phyloP scores from a whole-genome alignment of 2,329 filamentous ascomycete genomes.

The Polychaeton citri region DNA sequence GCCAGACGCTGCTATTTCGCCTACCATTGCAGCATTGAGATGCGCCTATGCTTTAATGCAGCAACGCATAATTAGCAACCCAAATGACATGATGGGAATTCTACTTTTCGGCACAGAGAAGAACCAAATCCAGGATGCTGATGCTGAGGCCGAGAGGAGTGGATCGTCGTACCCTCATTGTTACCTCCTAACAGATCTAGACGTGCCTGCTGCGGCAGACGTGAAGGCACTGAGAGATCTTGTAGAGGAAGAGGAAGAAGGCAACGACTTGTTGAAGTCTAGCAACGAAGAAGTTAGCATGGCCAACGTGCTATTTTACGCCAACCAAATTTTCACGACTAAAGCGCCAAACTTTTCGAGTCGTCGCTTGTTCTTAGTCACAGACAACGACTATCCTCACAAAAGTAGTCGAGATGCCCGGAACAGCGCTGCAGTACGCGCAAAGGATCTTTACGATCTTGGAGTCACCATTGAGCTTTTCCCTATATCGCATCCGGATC shows the following conservation, averaged over 20 bases:
- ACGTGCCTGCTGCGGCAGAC: conserved; percentile 74
- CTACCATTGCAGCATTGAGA: conserved; percentile 73
- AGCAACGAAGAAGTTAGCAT: conserved; percentile 60
- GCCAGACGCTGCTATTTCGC: conserved; percentile 56
- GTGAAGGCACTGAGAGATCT: conserved; percentile 67
- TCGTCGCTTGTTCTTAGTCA: conserved; percentile 85
- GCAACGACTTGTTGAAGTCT: conserved; percentile 54
- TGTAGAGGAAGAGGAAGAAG: conserved; percentile 65
- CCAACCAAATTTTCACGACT: conserved; percentile 91
- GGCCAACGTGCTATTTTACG: conserved; percentile 83
- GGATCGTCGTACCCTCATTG: conserved; percentile 71
- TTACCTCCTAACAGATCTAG: conserved; percentile 78
- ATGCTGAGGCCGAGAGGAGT: conserved; percentile 38
- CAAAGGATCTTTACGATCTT: conserved; percentile 89
- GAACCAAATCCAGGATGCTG: conserved; percentile 62
- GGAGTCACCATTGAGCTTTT: conserved; percentile 88
- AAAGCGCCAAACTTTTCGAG: conserved; percentile 91
- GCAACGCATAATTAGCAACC: conserved; percentile 93
- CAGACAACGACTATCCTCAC: conserved; percentile 84
- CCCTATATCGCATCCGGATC: conserved; percentile 59
- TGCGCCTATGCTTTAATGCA: conserved; percentile 94
- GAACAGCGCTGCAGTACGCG: conserved; percentile 68
- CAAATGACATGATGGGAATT: conserved; percentile 94
- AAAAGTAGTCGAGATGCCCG: conserved; percentile 56
- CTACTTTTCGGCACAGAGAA: conserved; percentile 80